These are phyloP conservation scores for Artemisia argyi DNA, from an alignment of 129 eudicot species.

Conservation along the genomic window DNA sequence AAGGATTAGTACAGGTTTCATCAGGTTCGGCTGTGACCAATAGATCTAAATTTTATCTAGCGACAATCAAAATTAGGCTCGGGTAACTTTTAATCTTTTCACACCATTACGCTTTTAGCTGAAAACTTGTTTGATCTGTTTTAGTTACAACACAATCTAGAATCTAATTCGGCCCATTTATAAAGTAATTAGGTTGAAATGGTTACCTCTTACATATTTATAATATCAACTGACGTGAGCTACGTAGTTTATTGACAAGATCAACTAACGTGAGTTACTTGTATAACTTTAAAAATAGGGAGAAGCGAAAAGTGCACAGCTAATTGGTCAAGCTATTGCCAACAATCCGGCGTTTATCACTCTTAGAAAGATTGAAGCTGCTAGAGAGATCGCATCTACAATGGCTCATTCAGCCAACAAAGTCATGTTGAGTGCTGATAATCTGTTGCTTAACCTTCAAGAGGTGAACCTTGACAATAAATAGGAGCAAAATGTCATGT, in stretches of 20 bases:
- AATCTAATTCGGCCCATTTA: too few relatives aligned
- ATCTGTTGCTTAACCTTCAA: slow-evolving; percentile 54
- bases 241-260: background rate
- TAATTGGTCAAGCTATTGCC: slow-evolving; percentile 64
- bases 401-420: slow-evolving; percentile 46
- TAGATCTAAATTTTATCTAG: too few relatives aligned
- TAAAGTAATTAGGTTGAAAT: too few relatives aligned
- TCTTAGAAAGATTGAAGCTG: slow-evolving; percentile 53
- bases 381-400: slow-evolving; percentile 50
- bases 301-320: slow-evolving; percentile 65
- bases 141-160: too few relatives aligned
- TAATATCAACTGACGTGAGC: too few relatives aligned
- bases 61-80: too few relatives aligned
- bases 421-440: slow-evolving; percentile 47
- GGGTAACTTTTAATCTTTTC: too few relatives aligned
- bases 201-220: too few relatives aligned
- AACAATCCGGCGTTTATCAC: slow-evolving; percentile 55
- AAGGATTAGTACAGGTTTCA: too few relatives aligned
- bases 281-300: slow-evolving; percentile 48
- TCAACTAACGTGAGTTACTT: background rate
- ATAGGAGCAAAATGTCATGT: background rate
- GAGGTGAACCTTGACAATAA: slow-evolving; percentile 37
- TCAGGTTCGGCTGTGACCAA: too few relatives aligned
- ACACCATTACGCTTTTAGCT: too few relatives aligned
- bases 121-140: too few relatives aligned